Evolutionary conservation across 345 rosid genomes (phyloP).

Genomic region (Salix arbutifolia): DNA sequence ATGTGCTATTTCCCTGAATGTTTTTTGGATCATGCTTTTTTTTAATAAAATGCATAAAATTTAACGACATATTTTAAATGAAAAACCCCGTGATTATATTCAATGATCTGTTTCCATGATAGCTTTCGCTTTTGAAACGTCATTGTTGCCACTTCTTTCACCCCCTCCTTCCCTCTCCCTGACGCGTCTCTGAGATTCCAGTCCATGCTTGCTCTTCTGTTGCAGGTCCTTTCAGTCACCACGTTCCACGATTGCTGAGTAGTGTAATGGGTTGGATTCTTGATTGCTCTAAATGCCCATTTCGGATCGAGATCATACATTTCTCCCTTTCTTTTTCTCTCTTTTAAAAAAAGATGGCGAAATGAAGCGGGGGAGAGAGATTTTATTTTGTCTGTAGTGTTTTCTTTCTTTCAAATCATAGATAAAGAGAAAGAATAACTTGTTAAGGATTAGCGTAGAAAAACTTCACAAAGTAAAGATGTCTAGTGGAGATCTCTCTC

Average conservation of each 20-base stretch:
- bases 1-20: too few relatives aligned
- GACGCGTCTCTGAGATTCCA: slow-evolving; percentile 25
- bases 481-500: too few relatives aligned
- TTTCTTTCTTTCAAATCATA: neutral
- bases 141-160: slow-evolving; percentile 16
- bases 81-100: neutral
- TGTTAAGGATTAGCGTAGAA: too few relatives aligned
- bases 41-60: too few relatives aligned
- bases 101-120: slow-evolving; percentile 44
- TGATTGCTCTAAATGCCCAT: too few relatives aligned
- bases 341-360: neutral
- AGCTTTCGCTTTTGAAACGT: slow-evolving; percentile 51
- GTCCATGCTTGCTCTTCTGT: slow-evolving; percentile 14
- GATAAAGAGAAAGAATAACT: neutral
- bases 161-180: neutral
- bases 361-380: neutral
- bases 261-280: slow-evolving; percentile 30
- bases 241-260: slow-evolving; percentile 46
- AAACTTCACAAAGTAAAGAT: too few relatives aligned
- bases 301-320: too few relatives aligned
- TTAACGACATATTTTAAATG: too few relatives aligned
- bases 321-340: neutral
- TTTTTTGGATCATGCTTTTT: too few relatives aligned
- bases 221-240: slow-evolving; percentile 13
- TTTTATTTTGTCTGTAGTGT: too few relatives aligned